Conservation (phyloP, 306 rosid genomes). For the Lablab purpureus region DNA sequence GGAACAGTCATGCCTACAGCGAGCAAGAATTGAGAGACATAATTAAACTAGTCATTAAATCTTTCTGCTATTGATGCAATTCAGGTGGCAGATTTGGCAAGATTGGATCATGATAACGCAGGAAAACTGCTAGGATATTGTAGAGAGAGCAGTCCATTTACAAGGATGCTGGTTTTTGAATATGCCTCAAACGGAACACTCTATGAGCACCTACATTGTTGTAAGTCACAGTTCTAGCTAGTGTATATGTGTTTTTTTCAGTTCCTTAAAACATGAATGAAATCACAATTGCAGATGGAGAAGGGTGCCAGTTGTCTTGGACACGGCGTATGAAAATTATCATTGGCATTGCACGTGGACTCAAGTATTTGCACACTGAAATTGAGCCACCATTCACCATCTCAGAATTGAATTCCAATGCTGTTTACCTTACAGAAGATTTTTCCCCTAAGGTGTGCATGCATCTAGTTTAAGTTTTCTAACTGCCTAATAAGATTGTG, state of each 20-base stretch:
- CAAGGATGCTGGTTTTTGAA: conserved; percentile 96
- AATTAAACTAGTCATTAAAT: conserved; percentile 1
- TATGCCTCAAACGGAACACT: conserved; percentile 97
- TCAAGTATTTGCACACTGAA: conserved; percentile 87
- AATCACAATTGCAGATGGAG: conserved; percentile 67
- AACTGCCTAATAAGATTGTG: conserved; percentile 7
- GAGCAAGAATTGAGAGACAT: conserved; percentile 17
- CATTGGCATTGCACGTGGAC: conserved; percentile 89
- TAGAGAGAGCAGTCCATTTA: conserved; percentile 81
- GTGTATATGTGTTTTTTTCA: background rate
- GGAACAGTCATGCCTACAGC: conserved; percentile 28
- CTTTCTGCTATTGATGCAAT: conserved; percentile 33
- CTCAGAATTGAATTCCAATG: conserved; percentile 85
- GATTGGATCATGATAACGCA: conserved; percentile 74
- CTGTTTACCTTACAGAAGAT: conserved; percentile 95
- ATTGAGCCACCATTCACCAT: conserved; percentile 90
- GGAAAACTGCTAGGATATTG: conserved; percentile 94
- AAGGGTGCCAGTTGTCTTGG: conserved; percentile 90
- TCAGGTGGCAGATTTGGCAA: conserved; percentile 91
- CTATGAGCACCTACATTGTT: conserved; percentile 89
- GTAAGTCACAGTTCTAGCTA: conserved; percentile 59
- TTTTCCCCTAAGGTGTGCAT: conserved; percentile 86
- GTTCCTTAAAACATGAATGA: conserved; percentile 41
- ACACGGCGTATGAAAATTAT: conserved; percentile 89
- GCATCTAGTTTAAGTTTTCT: conserved; percentile 8